Conservation (phyloP, 2,329 filamentous ascomycete genomes). For the Bipolaris sorokiniana region DNA sequence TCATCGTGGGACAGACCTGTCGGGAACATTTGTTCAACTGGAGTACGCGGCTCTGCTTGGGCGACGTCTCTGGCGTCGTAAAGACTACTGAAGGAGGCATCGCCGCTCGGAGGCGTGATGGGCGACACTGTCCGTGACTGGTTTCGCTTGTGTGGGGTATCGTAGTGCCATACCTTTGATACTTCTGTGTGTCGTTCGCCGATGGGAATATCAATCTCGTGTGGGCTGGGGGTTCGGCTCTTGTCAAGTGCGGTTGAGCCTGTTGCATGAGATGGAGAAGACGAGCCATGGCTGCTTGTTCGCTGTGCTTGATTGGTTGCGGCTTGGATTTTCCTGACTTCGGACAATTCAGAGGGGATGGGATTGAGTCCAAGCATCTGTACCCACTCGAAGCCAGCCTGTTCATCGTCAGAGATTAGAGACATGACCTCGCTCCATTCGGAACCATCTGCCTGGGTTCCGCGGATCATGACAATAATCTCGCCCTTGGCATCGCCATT, state of each 20-base stretch:
- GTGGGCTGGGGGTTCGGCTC: conserved; percentile 55
- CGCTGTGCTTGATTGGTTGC: conserved; percentile 55
- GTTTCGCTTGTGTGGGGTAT: conserved; percentile 39
- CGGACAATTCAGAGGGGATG: conserved; percentile 63
- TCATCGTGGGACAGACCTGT: conserved; percentile 25
- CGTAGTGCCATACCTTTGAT: conserved; percentile 54
- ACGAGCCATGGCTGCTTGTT: conserved; percentile 61
- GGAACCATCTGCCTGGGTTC: conserved; percentile 63
- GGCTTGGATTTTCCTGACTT: conserved; percentile 56
- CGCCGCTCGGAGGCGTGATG: conserved; percentile 48
- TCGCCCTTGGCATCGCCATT: conserved; percentile 74
- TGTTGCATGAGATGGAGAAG: conserved; percentile 52
- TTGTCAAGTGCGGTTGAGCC: conserved; percentile 44
- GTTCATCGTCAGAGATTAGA: conserved; percentile 76
- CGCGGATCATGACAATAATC: conserved; percentile 86
- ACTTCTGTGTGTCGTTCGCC: conserved; percentile 61
- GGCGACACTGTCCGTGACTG: conserved; percentile 43
- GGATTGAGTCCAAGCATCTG: conserved; percentile 76
- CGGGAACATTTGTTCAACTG: conserved; percentile 23
- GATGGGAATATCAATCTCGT: conserved; percentile 66
- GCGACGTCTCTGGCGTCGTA: conserved; percentile 16
- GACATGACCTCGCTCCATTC: conserved; percentile 86
- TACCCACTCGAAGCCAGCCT: conserved; percentile 84
- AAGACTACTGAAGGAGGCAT: conserved; percentile 39
- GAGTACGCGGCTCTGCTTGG: conserved; percentile 24